phyloP scores from a whole-genome alignment of 495 filamentous ascomycete species.

The Pseudevernia furfuracea region DNA sequence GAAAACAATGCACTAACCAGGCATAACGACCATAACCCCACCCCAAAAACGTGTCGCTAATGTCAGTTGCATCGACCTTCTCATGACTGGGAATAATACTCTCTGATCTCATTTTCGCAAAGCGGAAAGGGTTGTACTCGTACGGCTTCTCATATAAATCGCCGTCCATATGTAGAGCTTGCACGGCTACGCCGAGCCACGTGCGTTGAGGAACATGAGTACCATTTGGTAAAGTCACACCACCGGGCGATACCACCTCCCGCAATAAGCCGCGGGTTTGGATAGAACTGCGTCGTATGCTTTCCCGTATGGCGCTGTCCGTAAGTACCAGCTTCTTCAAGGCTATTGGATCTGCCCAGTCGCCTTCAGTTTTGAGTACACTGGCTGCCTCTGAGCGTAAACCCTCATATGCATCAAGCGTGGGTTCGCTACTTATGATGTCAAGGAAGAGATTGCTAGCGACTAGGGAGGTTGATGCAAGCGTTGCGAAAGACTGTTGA shows the following conservation, averaged over 20 bases:
- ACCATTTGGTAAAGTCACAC: too few relatives aligned
- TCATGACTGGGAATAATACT: not conserved
- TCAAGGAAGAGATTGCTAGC: too few relatives aligned
- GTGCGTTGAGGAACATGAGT: too few relatives aligned
- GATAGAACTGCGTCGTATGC: not conserved
- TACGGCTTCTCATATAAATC: not conserved
- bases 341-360: conserved; percentile 4
- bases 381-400: too few relatives aligned
- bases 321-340: not conserved
- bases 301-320: conserved; percentile 13
- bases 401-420: too few relatives aligned
- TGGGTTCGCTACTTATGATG: too few relatives aligned
- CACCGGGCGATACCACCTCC: too few relatives aligned
- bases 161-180: too few relatives aligned
- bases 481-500: too few relatives aligned
- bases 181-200: too few relatives aligned
- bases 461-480: too few relatives aligned
- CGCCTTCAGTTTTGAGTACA: too few relatives aligned
- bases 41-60: not conserved
- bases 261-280: not conserved
- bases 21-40: conserved; percentile 18
- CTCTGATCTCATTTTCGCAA: conserved; percentile 8
- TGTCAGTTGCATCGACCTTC: conserved; percentile 10
- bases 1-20: not conserved
- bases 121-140: conserved; percentile 19